Conservation (phyloP, 2,329 filamentous ascomycete species). For the Calycina herbarum region DNA sequence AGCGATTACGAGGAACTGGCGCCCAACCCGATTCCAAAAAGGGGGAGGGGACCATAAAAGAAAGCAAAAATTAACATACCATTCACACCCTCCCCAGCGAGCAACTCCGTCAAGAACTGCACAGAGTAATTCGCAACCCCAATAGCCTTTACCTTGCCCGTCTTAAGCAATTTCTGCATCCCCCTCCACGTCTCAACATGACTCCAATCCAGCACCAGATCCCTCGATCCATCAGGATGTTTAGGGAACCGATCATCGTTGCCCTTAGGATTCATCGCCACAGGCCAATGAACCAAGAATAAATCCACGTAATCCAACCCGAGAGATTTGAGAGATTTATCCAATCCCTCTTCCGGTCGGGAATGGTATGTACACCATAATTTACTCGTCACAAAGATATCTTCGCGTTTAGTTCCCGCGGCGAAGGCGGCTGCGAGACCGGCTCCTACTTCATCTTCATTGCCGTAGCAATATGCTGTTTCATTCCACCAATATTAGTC, state of each 20-base stretch:
- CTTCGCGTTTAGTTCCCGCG: slow-evolving; percentile 62
- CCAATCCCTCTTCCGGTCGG: slow-evolving; percentile 66
- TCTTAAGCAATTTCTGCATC: slow-evolving; percentile 64
- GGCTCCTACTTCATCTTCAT: slow-evolving; percentile 80
- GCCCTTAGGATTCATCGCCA: slow-evolving; percentile 72
- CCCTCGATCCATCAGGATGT: slow-evolving; percentile 36
- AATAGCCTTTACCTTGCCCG: slow-evolving; percentile 52
- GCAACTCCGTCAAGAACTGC: slow-evolving; percentile 36
- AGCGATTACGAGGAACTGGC: too few relatives aligned
- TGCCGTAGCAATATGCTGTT: slow-evolving; percentile 72
- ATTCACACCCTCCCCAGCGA: slow-evolving; percentile 31
- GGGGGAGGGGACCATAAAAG: too few relatives aligned
- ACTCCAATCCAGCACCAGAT: slow-evolving; percentile 65
- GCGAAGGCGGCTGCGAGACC: slow-evolving; percentile 57
- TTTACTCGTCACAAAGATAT: slow-evolving; percentile 68
- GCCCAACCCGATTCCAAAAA: too few relatives aligned
- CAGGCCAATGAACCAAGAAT: slow-evolving; percentile 81
- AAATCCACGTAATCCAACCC: slow-evolving; percentile 81
- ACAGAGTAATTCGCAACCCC: slow-evolving; percentile 44
- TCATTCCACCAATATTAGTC: slow-evolving; percentile 22
- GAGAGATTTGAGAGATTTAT: slow-evolving; percentile 70
- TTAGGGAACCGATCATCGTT: slow-evolving; percentile 15
- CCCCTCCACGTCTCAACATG: slow-evolving; percentile 75
- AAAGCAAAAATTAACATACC: slow-evolving; percentile 30
- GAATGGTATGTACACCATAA: slow-evolving; percentile 74